Conservation (phyloP, 2,329 filamentous ascomycete genomes). For the Drechslerella coelobrocha region DNA sequence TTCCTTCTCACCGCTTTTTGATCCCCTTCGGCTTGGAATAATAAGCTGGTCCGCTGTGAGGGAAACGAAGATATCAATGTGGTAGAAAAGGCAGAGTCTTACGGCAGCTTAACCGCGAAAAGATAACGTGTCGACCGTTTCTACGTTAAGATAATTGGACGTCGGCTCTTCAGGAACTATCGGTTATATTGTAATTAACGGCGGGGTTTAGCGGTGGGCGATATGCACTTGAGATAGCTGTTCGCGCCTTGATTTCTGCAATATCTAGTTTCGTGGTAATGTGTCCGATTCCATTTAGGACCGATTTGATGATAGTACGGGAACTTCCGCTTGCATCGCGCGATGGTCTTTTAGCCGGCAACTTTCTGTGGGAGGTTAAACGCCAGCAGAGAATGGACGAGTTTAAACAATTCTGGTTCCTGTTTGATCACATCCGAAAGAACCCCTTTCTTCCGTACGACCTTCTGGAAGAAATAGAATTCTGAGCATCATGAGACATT, state of each 20-base stretch:
- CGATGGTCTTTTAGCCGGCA: conserved; percentile 17
- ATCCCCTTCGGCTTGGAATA: too few species aligned
- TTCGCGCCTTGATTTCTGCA: too few species aligned
- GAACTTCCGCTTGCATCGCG: conserved; percentile 12
- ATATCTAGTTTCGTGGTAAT: too few species aligned
- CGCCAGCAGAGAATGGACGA: not conserved
- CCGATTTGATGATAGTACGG: not conserved
- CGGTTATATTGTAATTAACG: not conserved
- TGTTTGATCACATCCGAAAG: not conserved
- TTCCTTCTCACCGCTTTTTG: too few species aligned
- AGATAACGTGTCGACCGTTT: conserved; percentile 8
- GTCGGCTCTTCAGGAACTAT: not conserved
- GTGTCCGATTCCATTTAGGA: too few species aligned
- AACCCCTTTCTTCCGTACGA: conserved; percentile 18
- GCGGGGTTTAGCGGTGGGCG: not conserved
- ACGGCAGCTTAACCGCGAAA: not conserved
- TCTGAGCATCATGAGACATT: conserved; percentile 28
- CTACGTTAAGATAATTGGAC: too few species aligned
- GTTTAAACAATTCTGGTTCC: not conserved
- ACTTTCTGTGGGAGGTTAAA: not conserved
- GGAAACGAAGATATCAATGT: too few species aligned
- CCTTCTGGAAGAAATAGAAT: conserved; percentile 49
- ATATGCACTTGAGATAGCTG: too few species aligned
- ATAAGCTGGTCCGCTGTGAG: too few species aligned
- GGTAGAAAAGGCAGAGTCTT: not conserved